Evolutionary conservation across 2,329 filamentous ascomycete species (phyloP), one percentile per base, ranked within the genome.

Genomic region (Trichoderma semiorbis): DNA sequence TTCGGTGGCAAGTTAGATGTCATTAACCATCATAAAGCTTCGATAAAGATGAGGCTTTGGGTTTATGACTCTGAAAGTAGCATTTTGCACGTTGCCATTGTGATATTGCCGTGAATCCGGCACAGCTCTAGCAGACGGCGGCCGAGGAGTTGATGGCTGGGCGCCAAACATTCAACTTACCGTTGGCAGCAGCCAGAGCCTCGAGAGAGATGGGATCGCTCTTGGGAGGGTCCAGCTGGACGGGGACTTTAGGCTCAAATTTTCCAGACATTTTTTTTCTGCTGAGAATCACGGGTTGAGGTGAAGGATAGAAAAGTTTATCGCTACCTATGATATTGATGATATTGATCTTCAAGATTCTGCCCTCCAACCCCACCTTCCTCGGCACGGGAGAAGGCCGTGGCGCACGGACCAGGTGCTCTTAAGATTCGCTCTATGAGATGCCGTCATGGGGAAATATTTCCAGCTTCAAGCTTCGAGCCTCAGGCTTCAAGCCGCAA

Each of bases 131-230:
- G 24, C 7, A n/a, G 18, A 21, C 7, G 11, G 16, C n/a, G 26
- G 55, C 65, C 28, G 53, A 58, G 34, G 36, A 47, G n/a, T n/a
- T n/a, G n/a, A n/a, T n/a, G n/a, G n/a, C n/a, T 7, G 26, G 55
- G 66, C 28, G 34, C 24, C 26, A 50, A 24, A 6, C 47, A 53
- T 53, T 26, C 21, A n/a, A 55, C 90, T 78, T 85, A 97, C 96
- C 96, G 80, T 96, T 90, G 77, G 93, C 94, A 80, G 92, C 91
- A 50, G 91, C 86, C 74, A 99, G 87, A 77, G 95, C 90, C 72
- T 96, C 93, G 2, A 87, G 78, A n/a, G 91, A 90, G 77, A 99
- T 98, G 47, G 89, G 88, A 78, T 98, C 95, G 79, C 94, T 88
- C 84, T 97, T 98, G 16, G 96, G 96, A 47, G 94, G 91, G 72